phyloP scores from a whole-genome alignment of 768 basidiomycete genomes.

The Gloeostereum incarnatum region DNA sequence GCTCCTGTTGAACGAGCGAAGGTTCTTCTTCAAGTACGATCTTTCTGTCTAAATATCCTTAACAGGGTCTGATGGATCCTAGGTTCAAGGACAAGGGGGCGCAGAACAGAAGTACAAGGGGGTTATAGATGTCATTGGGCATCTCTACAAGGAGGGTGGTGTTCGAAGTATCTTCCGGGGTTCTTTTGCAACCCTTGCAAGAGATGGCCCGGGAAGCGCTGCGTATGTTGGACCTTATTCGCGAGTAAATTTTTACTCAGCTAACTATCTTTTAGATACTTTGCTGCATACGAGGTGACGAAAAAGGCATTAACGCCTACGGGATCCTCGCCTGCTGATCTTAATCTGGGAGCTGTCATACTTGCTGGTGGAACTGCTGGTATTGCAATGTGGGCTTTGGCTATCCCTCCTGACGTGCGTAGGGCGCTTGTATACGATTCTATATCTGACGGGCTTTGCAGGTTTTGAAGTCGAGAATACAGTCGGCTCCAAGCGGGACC shows the following conservation, averaged over 20 bases:
- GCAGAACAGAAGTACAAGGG: slow-evolving; percentile 73
- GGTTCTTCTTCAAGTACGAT: slow-evolving; percentile 83
- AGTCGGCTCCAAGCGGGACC: slow-evolving; percentile 96
- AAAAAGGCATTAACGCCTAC: slow-evolving; percentile 81
- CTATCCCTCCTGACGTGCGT: slow-evolving; percentile 92
- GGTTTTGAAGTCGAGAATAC: slow-evolving; percentile 94
- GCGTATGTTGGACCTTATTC: slow-evolving; percentile 48
- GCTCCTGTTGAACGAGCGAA: slow-evolving; percentile 97
- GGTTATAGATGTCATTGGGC: slow-evolving; percentile 82
- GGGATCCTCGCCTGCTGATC: slow-evolving; percentile 67
- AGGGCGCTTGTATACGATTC: background rate
- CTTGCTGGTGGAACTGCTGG: slow-evolving; percentile 92
- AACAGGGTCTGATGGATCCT: slow-evolving; percentile 6
- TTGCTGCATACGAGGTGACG: slow-evolving; percentile 92
- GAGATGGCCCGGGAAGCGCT: slow-evolving; percentile 95
- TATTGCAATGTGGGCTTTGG: slow-evolving; percentile 96
- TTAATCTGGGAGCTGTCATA: slow-evolving; percentile 82
- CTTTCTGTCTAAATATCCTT: slow-evolving; percentile 5
- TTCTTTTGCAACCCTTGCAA: slow-evolving; percentile 83
- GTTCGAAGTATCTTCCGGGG: slow-evolving; percentile 88
- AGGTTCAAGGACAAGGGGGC: slow-evolving; percentile 86
- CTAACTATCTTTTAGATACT: slow-evolving; percentile 58
- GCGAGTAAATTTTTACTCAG: slow-evolving; percentile 2
- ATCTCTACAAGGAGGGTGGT: slow-evolving; percentile 92
- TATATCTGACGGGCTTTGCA: slow-evolving; percentile 19